Percentiles rank a stretch among this genome's conserved stretches.
Evolutionary conservation across 2,329 filamentous ascomycete species (phyloP).

Genomic region (Hymenoscyphus fraxineus): DNA sequence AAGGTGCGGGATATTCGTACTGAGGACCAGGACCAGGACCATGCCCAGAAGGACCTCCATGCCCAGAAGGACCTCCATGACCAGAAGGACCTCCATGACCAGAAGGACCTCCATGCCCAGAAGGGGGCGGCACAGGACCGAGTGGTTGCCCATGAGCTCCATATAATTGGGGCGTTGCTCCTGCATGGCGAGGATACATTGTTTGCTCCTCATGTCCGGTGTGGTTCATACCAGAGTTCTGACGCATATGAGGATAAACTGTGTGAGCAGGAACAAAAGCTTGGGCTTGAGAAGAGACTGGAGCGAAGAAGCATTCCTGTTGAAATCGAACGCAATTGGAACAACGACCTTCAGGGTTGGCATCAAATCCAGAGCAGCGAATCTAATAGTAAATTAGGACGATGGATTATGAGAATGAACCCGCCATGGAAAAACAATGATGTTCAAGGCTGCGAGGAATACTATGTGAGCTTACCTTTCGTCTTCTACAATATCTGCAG

Average conservation of each 20-base stretch:
- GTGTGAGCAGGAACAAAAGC: conserved; percentile 72
- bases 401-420: background rate
- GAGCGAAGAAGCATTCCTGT: conserved; percentile 74
- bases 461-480: conserved; percentile 46
- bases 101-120: background rate
- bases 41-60: conserved; percentile 5
- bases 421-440: background rate
- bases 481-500: conserved; percentile 55
- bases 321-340: conserved; percentile 70
- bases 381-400: conserved; percentile 47
- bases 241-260: conserved; percentile 53
- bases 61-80: conserved; percentile 8
- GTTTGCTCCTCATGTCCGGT: conserved; percentile 34
- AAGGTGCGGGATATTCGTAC: conserved; percentile 35
- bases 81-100: conserved; percentile 14
- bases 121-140: conserved; percentile 25
- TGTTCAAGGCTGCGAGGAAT: background rate
- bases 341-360: conserved; percentile 67
- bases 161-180: conserved; percentile 31
- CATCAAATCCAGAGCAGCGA: conserved; percentile 71
- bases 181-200: conserved; percentile 27
- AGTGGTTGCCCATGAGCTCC: conserved; percentile 41
- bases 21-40: background rate
- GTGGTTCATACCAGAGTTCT: conserved; percentile 31
- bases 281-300: conserved; percentile 69